Base-by-base conservation (phyloP, 2,329 filamentous ascomycete genomes). In the Penicillium occitanis region DNA sequence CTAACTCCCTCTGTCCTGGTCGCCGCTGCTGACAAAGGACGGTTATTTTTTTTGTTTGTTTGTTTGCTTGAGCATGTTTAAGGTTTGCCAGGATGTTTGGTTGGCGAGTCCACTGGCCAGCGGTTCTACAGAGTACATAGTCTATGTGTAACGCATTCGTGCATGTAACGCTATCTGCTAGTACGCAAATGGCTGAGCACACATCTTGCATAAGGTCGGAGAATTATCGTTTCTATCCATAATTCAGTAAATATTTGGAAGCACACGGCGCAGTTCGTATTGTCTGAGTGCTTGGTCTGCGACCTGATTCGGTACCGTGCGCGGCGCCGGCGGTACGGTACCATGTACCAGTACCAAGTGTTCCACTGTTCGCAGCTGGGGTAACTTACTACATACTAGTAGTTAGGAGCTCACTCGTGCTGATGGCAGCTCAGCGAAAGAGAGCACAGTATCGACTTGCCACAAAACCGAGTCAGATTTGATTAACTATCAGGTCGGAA, bases 221-320 rank as follows among this genome's bases (percentile, higher is more conserved):
- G 53, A 40, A 57, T 57, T 57, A 37, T 57, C 11, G 0, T 53
- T 53, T n/a, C 25, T 14, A 53, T 37, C 22, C 11, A 57, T 55
- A 35, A 55, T 55, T n/a, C 13, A 55, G 19, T 33, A 53, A 33
- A 33, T 6, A 30, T 30, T 19, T 14, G 46, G 25, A 13, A 55
- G 7, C 4, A 28, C 19, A 37, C 53, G n/a, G 30, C 30, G 33
- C 53, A 55, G 51, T 35, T 35, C 30, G 30, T 33, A 22, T 30
- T 19, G 30, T 3, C 17, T 37, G 30, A n/a, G 19, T 37, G 25
- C 28, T 14, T n/a, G 50, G 14, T 19, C 28, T 10, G 50, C 50
- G 50, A 53, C 19, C 17, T 53, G 50, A 53, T 53, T 53, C n/a
- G 53, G n/a, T 57, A 57, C 53, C 53, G n/a, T 22, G 30, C 33